phyloP scores from a whole-genome alignment of 495 filamentous ascomycete species.

The Parmelia sp. region DNA sequence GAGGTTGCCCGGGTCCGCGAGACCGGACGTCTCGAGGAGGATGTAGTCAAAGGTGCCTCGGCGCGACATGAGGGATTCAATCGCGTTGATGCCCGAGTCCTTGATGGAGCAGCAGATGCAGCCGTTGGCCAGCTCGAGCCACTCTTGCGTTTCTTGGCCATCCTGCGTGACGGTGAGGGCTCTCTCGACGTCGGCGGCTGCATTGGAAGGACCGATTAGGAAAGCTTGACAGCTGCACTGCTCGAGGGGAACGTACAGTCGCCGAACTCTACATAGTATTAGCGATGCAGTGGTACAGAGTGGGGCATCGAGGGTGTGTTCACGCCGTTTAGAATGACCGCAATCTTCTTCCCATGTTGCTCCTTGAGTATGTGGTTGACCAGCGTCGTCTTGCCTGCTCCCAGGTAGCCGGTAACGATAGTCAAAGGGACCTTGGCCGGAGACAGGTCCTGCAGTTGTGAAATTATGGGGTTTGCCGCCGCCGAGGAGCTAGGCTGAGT shows the following conservation, averaged over 20 bases:
- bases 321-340: constrained; percentile 90
- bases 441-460: constrained; percentile 42
- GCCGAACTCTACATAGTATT: constrained; percentile 67
- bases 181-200: constrained; percentile 91
- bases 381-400: constrained; percentile 90
- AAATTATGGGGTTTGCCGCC: constrained; percentile 26
- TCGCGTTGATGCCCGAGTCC: constrained; percentile 85
- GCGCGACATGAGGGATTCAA: constrained; percentile 93
- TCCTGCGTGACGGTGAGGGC: constrained; percentile 80
- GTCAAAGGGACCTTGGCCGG: constrained; percentile 78
- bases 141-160: constrained; percentile 82
- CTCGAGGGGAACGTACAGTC: constrained; percentile 58
- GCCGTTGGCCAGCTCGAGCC: constrained; percentile 92
- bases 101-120: constrained; percentile 99
- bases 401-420: constrained; percentile 90
- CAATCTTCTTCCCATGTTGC: constrained; percentile 93
- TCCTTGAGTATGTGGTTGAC: constrained; percentile 93
- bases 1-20: constrained; percentile 93
- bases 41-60: constrained; percentile 96
- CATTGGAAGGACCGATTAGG: neutral
- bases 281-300: constrained; percentile 7
- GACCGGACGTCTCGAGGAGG: constrained; percentile 89
- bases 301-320: constrained; percentile 21
- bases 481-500: neutral
- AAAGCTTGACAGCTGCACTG: neutral